Conservation (phyloP, 352 stramenopile genomes). For the Phytophthora podocarpi region DNA sequence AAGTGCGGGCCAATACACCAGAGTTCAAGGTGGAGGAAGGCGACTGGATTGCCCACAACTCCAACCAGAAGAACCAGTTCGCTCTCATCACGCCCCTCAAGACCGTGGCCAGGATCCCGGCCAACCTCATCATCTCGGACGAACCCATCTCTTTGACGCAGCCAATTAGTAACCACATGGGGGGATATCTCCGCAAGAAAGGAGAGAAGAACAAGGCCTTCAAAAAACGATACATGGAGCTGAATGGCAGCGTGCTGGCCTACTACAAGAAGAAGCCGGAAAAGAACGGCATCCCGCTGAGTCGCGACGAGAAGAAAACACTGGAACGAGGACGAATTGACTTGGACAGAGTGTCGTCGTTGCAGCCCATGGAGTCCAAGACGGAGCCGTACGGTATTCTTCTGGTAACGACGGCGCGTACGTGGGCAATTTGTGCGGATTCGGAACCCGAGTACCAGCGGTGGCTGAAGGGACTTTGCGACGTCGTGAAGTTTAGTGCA, state of each 20-base stretch:
- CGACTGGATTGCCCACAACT: constrained; percentile 88
- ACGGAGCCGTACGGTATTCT: constrained; percentile 77
- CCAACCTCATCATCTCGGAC: constrained; percentile 72
- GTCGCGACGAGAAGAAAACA: constrained; percentile 74
- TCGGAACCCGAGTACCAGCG: constrained; percentile 78
- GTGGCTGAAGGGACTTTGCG: constrained; percentile 83
- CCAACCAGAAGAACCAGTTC: constrained; percentile 78
- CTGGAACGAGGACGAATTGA: constrained; percentile 78
- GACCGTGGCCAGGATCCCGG: constrained; percentile 76
- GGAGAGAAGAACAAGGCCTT: constrained; percentile 86
- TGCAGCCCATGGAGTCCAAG: constrained; percentile 75
- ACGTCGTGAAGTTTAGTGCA: constrained; percentile 79
- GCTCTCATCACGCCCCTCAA: constrained; percentile 84
- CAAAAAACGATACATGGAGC: constrained; percentile 86
- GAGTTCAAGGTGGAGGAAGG: constrained; percentile 87
- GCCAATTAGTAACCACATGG: constrained; percentile 59
- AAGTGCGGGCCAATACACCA: constrained; percentile 89
- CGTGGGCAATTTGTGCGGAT: constrained; percentile 77
- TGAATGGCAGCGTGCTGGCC: constrained; percentile 69
- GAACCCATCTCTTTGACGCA: constrained; percentile 40
- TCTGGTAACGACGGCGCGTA: constrained; percentile 77
- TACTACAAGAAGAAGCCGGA: constrained; percentile 91
- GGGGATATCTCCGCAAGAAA: constrained; percentile 80
- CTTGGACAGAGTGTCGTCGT: constrained; percentile 77
- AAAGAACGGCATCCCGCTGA: constrained; percentile 76